phyloP scores from a whole-genome alignment of 345 rosid species.

The Passiflora organensis region DNA sequence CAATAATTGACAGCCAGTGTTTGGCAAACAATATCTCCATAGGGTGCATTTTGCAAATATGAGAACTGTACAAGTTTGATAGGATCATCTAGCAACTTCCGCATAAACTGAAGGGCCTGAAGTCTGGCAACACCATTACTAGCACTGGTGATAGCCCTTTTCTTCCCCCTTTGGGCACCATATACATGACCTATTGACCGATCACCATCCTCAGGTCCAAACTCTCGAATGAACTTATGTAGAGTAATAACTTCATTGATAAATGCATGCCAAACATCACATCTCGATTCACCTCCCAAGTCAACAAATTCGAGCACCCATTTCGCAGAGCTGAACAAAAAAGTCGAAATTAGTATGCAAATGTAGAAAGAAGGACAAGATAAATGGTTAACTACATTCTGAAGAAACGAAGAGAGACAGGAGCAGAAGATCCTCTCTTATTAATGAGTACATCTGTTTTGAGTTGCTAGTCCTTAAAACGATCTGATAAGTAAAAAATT shows the following conservation, averaged over 20 bases:
- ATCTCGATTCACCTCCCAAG: conserved; percentile 87
- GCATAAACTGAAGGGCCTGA: conserved; percentile 81
- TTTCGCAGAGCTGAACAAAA: conserved; percentile 48
- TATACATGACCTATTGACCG: conserved; percentile 52
- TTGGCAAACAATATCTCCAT: conserved; percentile 73
- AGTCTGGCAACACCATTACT: conserved; percentile 74
- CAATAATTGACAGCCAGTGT: conserved; percentile 79
- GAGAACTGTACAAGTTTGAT: conserved; percentile 80
- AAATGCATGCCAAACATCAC: conserved; percentile 93
- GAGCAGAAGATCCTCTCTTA: no score
- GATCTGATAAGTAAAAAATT: background rate
- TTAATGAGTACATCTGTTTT: no score
- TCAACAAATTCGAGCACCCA: conserved; percentile 97
- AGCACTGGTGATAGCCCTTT: conserved; percentile 61
- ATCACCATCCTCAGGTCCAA: conserved; percentile 68
- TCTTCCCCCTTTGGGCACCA: conserved; percentile 80
- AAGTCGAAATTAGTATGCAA: conserved; percentile 8
- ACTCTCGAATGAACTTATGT: conserved; percentile 68
- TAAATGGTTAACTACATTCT: no score
- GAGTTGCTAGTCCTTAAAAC: no score
- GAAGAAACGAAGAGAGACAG: no score
- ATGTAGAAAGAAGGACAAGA: background rate
- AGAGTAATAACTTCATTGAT: conserved; percentile 71
- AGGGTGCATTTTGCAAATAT: conserved; percentile 67
- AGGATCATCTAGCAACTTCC: conserved; percentile 82